phyloP scores from a whole-genome alignment of 2,329 filamentous ascomycete genomes.

The Diaporthe nobilis region DNA sequence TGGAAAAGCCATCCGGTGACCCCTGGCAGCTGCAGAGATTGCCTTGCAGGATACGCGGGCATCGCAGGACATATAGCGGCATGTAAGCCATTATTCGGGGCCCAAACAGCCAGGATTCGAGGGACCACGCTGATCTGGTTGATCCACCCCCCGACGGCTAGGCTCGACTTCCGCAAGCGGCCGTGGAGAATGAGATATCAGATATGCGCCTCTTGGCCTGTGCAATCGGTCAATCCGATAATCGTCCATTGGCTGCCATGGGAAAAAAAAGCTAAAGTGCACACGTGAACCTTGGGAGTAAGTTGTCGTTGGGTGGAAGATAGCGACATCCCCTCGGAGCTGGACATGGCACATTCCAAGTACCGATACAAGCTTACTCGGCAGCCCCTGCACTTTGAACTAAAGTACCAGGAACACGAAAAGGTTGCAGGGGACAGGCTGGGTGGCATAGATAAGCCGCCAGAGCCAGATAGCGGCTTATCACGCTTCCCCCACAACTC shows the following conservation, averaged over 20 bases:
- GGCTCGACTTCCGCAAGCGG: constrained; percentile 10
- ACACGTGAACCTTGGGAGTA: constrained; percentile 23
- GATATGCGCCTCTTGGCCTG: constrained; percentile 28
- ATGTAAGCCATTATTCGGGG: constrained; percentile 7
- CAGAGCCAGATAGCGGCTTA: constrained; percentile 40
- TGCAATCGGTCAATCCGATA: constrained; percentile 21
- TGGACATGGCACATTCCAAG: neutral
- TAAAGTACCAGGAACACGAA: neutral
- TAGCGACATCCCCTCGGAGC: constrained; percentile 16
- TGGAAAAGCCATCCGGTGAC: constrained; percentile 10
- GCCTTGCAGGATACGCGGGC: constrained; percentile 12
- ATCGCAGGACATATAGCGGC: constrained; percentile 27
- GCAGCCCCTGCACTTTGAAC: no score
- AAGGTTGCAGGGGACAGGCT: neutral
- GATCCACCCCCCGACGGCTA: constrained; percentile 21
- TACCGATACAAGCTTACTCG: neutral
- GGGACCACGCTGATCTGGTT: constrained; percentile 6
- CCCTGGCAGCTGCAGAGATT: constrained; percentile 34
- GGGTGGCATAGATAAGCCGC: constrained; percentile 18
- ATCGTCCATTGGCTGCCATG: constrained; percentile 8
- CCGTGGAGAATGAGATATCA: constrained; percentile 30
- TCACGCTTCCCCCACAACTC: constrained; percentile 42
- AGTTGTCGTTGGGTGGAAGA: constrained; percentile 5
- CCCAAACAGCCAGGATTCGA: neutral
- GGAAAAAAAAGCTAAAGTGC: constrained; percentile 25